Evolutionary conservation across 2,329 filamentous ascomycete genomes (phyloP), one percentile per base, ranked within the genome.

Genomic region (Pseudogymnoascus sp.): DNA sequence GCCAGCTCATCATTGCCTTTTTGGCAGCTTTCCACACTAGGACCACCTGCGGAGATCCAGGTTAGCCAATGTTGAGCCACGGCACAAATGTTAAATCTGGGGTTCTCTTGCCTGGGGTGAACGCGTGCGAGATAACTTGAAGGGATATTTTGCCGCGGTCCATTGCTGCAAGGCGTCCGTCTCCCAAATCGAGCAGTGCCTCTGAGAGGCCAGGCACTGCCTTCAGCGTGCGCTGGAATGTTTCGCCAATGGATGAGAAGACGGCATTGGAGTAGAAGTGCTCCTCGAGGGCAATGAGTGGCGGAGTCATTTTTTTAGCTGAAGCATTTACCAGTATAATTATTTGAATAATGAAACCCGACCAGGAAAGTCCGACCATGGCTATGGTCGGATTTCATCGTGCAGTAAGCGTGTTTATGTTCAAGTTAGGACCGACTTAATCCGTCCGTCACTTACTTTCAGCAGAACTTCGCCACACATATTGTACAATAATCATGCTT

Each of bases 241-340:
- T 67, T 2, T 65, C 66, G 18, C 66, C 66, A 66, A 3, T 61
- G 19, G 33, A 26, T 2, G 26, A 35, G n/a, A 35, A 34, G 9
- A 28, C 35, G 7, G 26, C 57, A 41, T 23, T 39, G 57, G 15
- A 68, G 60, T 61, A 38, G 52, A 59, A 62, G 61, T 75, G 73
- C 59, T 75, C 73, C 60, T 75, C 73, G 21, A 75, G 70, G n/a
- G 72, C 64, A 59, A 75, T 72, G n/a, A 72, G 64, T 13, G 69
- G 68, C 7, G 21, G 39, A 12, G 39, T 45, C 39, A 45, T 45
- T n/a, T 13, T 23, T 12, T n/a, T 6, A 15, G 13, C 39, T 45
- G 12, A 45, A n/a, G 21, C 5, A 45, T 45, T 45, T 45, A 26
- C 39, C 13, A 45, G 39, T 45, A 45, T 6, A 26, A 26, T 23